Evolutionary conservation across 1,284 basidiomycete species (phyloP).

Genomic region (Pseudozyma sp.): DNA sequence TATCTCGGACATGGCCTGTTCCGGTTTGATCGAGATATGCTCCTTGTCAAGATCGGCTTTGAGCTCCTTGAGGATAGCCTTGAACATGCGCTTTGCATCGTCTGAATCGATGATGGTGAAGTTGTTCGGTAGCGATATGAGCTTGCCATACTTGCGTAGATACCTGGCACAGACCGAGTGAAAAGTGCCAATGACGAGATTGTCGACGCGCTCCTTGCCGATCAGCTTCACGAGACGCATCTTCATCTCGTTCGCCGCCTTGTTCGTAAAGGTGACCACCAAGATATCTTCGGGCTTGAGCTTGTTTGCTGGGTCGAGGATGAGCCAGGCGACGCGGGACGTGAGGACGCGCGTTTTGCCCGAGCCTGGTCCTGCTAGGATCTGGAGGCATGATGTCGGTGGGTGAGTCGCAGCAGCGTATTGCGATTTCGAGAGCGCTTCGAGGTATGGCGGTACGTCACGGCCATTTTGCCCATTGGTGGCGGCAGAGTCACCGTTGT

Average conservation of each 20-base stretch:
- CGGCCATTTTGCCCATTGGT: not conserved
- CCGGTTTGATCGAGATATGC: slow-evolving; percentile 76
- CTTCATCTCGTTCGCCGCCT: slow-evolving; percentile 90
- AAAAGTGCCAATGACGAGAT: slow-evolving; percentile 80
- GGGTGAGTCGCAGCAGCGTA: slow-evolving; percentile 58
- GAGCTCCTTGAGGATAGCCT: slow-evolving; percentile 75
- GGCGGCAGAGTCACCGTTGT: not conserved
- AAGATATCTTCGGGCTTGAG: slow-evolving; percentile 60
- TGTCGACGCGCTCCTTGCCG: slow-evolving; percentile 75
- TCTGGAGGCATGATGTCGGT: slow-evolving; percentile 58
- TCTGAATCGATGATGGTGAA: slow-evolving; percentile 86
- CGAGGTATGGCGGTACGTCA: slow-evolving; percentile 28
- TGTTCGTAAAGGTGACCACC: slow-evolving; percentile 74
- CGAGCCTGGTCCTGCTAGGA: slow-evolving; percentile 66
- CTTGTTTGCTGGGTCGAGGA: slow-evolving; percentile 47
- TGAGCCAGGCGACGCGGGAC: slow-evolving; percentile 63
- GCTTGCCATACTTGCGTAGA: slow-evolving; percentile 76
- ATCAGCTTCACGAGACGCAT: slow-evolving; percentile 79
- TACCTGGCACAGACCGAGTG: slow-evolving; percentile 81
- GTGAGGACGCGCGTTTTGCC: slow-evolving; percentile 68
- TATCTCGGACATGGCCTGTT: slow-evolving; percentile 76
- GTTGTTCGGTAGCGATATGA: slow-evolving; percentile 77
- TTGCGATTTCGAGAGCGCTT: slow-evolving; percentile 56
- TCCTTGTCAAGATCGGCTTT: slow-evolving; percentile 71
- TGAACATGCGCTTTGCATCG: slow-evolving; percentile 80